A percentile compares a stretch with the other conserved stretches of the same genome.
phyloP scores from a whole-genome alignment of 768 basidiomycete species.

The Mrakia frigida region DNA sequence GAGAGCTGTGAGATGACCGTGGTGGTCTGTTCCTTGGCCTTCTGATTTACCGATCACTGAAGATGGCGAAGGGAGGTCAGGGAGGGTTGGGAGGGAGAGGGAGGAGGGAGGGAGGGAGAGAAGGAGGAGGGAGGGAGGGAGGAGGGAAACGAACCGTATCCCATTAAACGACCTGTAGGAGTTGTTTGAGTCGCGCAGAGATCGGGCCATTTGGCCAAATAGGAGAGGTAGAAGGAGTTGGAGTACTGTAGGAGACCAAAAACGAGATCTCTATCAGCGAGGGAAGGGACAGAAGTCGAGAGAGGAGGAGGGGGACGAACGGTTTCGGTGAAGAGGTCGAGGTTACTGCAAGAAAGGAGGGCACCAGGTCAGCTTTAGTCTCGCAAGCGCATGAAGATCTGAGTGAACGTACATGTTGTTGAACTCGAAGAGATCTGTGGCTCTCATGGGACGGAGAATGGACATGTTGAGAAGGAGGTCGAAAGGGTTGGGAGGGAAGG shows the following conservation, averaged over 20 bases:
- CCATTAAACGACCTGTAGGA: slow-evolving; percentile 78
- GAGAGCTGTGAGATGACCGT: slow-evolving; percentile 88
- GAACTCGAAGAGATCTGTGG: slow-evolving; percentile 85
- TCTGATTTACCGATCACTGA: slow-evolving; percentile 92
- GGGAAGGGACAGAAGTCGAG: not conserved
- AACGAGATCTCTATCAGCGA: not conserved
- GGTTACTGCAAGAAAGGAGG: slow-evolving; percentile 55
- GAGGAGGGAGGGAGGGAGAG: not conserved
- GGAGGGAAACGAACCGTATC: slow-evolving; percentile 64
- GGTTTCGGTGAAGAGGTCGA: slow-evolving; percentile 97
- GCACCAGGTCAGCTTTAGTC: not conserved
- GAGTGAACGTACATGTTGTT: slow-evolving; percentile 69
- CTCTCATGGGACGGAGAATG: slow-evolving; percentile 75
- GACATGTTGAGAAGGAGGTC: slow-evolving; percentile 56
- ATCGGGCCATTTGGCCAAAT: slow-evolving; percentile 88
- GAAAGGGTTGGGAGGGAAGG: not conserved
- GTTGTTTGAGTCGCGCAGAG: slow-evolving; percentile 69
- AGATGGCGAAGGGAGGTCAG: not conserved
- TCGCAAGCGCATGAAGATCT: not conserved
- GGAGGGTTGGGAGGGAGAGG: slow-evolving; percentile 11
- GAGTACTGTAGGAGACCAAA: slow-evolving; percentile 57
- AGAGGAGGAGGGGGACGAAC: slow-evolving; percentile 46
- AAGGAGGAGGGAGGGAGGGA: not conserved
- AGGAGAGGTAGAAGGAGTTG: slow-evolving; percentile 79
- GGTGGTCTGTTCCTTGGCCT: slow-evolving; percentile 57